Conservation (phyloP, 352 stramenopile genomes). For the Globisporangium camurandrum region DNA sequence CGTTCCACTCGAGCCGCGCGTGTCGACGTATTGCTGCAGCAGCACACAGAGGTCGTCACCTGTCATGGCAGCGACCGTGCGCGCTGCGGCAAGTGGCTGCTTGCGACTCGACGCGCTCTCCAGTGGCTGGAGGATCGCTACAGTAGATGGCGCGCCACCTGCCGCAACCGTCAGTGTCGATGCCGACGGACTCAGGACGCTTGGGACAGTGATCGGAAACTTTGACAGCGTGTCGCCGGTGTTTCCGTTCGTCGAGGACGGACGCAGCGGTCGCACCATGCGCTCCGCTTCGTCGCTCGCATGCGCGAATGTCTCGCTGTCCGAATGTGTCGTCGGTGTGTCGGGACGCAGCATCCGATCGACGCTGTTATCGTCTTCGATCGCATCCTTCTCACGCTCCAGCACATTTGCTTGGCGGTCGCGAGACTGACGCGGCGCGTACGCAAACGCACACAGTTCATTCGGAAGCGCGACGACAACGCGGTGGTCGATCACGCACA, state of each 20-base stretch:
- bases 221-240: too few species aligned
- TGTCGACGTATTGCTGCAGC: constrained; percentile 32
- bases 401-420: too few species aligned
- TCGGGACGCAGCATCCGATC: constrained; percentile 1
- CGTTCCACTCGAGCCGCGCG: constrained; percentile 23
- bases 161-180: too few species aligned
- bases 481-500: constrained; percentile 21
- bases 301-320: neutral
- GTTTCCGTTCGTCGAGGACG: too few species aligned
- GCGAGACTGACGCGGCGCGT: too few species aligned
- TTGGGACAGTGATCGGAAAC: constrained; percentile 8
- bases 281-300: neutral
- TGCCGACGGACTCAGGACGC: too few species aligned
- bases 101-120: neutral
- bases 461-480: constrained; percentile 27
- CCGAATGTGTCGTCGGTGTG: constrained; percentile 8
- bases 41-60: constrained; percentile 25
- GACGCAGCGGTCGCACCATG: constrained; percentile 1
- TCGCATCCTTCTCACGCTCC: neutral
- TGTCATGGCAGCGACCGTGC: constrained; percentile 4
- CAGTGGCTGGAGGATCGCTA: neutral
- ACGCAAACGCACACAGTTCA: constrained; percentile 25
- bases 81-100: neutral
- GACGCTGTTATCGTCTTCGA: neutral
- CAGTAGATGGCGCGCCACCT: neutral